phyloP scores from a whole-genome alignment of 2,329 filamentous ascomycete genomes.

The Talaromyces sp. region DNA sequence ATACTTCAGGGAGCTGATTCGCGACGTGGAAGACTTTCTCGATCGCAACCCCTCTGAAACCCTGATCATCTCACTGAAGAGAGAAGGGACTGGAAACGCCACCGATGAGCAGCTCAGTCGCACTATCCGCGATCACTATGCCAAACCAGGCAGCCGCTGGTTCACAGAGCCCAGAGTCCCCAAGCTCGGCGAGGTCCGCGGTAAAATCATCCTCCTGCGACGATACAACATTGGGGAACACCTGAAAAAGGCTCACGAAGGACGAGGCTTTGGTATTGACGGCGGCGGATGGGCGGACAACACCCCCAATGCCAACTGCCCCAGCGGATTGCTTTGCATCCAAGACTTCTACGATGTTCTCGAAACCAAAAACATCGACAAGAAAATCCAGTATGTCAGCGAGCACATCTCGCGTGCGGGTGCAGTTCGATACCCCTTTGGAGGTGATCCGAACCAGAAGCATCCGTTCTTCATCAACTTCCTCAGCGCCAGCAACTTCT shows the following conservation, averaged over 20 bases:
- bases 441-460: slow-evolving; percentile 41
- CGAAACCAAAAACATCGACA: slow-evolving; percentile 67
- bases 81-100: slow-evolving; percentile 77
- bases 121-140: slow-evolving; percentile 70
- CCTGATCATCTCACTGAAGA: slow-evolving; percentile 81
- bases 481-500: slow-evolving; percentile 87
- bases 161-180: slow-evolving; percentile 75
- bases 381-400: slow-evolving; percentile 71
- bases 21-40: slow-evolving; percentile 70
- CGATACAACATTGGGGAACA: slow-evolving; percentile 64
- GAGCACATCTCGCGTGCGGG: slow-evolving; percentile 73
- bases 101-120: slow-evolving; percentile 74
- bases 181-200: slow-evolving; percentile 70
- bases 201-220: slow-evolving; percentile 78
- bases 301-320: slow-evolving; percentile 66
- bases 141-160: slow-evolving; percentile 59
- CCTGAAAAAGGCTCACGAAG: slow-evolving; percentile 41
- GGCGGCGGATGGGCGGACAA: slow-evolving; percentile 79
- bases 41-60: slow-evolving; percentile 73
- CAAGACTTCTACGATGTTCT: slow-evolving; percentile 94
- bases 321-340: slow-evolving; percentile 71
- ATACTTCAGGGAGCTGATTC: slow-evolving; percentile 69
- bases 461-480: slow-evolving; percentile 85
- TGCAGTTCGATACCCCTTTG: slow-evolving; percentile 42
- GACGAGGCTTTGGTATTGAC: slow-evolving; percentile 55